Evolutionary conservation across 2,329 filamentous ascomycete species (phyloP).

Genomic region (Pseudogymnoascus sp.): DNA sequence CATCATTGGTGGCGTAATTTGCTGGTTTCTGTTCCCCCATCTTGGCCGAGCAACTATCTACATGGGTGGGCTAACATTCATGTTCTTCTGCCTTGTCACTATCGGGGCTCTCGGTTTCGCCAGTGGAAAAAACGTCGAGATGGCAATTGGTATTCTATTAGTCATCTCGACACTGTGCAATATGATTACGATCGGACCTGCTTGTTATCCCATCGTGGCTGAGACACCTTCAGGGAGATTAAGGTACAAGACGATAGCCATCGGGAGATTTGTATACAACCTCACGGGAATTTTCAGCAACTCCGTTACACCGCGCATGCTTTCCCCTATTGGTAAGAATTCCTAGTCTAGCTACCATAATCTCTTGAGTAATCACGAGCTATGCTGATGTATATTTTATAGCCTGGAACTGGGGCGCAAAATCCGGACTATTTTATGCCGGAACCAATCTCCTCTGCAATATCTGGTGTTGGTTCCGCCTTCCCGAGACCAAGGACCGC

Average conservation of each 20-base stretch:
- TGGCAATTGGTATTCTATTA: slow-evolving; percentile 29
- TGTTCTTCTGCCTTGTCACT: slow-evolving; percentile 44
- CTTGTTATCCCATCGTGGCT: slow-evolving; percentile 23
- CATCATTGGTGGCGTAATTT: slow-evolving; percentile 32
- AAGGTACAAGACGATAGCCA: slow-evolving; percentile 23
- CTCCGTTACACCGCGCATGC: slow-evolving; percentile 23
- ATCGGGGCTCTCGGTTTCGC: slow-evolving; percentile 84
- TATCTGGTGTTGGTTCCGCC: slow-evolving; percentile 35
- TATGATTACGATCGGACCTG: slow-evolving; percentile 30
- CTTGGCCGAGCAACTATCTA: slow-evolving; percentile 35
- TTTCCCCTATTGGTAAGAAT: slow-evolving; percentile 20
- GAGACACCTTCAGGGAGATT: slow-evolving; percentile 21
- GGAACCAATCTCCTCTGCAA: slow-evolving; percentile 25
- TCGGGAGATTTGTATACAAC: slow-evolving; percentile 23
- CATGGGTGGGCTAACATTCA: slow-evolving; percentile 31
- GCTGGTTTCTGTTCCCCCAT: slow-evolving; percentile 34
- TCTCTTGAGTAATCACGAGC: background rate
- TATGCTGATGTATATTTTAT: background rate
- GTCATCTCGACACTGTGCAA: slow-evolving; percentile 27
- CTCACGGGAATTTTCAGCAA: slow-evolving; percentile 23
- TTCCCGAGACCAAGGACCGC: slow-evolving; percentile 69
- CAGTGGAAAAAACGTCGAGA: slow-evolving; percentile 51
- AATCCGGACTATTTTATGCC: slow-evolving; percentile 25
- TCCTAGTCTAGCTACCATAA: slow-evolving; percentile 9
- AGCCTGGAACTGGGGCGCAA: slow-evolving; percentile 28